A percentile compares a stretch with the other conserved stretches of the same genome.
These are phyloP conservation scores for Trichoderma sp. DNA, from an alignment of 2,329 filamentous ascomycete species.

Conservation along the genomic window DNA sequence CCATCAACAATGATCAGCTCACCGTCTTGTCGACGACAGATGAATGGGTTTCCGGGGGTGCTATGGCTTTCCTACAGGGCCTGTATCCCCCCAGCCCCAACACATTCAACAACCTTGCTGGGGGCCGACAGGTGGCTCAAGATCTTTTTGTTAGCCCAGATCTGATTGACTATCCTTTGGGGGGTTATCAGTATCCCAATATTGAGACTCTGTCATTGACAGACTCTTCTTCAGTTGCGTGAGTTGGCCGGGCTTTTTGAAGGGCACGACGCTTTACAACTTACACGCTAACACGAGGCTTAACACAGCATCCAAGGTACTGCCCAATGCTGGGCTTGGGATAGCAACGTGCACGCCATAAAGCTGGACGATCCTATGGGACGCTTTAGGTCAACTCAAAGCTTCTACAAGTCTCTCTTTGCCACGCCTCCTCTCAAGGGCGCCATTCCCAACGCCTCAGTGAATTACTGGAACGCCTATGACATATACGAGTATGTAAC, in stretches of 20 bases:
- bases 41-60: constrained; percentile 62
- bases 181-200: constrained; percentile 79
- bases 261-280: not conserved
- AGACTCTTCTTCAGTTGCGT: constrained; percentile 52
- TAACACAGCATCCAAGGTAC: constrained; percentile 43
- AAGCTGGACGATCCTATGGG: constrained; percentile 31
- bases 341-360: constrained; percentile 34
- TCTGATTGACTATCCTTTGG: constrained; percentile 64
- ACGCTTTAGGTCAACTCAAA: constrained; percentile 35
- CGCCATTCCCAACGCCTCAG: constrained; percentile 38
- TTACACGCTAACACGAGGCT: not conserved
- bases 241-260: constrained; percentile 11
- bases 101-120: constrained; percentile 35
- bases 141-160: constrained; percentile 42
- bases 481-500: constrained; percentile 57
- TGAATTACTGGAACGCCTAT: constrained; percentile 53
- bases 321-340: constrained; percentile 43
- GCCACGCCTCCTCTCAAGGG: constrained; percentile 40
- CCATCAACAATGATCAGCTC: constrained; percentile 54
- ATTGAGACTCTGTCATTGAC: constrained; percentile 55
- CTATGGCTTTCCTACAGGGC: constrained; percentile 78
- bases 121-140: constrained; percentile 47
- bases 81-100: constrained; percentile 72
- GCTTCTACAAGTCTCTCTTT: constrained; percentile 50
- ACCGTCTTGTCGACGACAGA: constrained; percentile 45